Conservation (phyloP, 345 rosid species). For the Syzygium oleosum region DNA sequence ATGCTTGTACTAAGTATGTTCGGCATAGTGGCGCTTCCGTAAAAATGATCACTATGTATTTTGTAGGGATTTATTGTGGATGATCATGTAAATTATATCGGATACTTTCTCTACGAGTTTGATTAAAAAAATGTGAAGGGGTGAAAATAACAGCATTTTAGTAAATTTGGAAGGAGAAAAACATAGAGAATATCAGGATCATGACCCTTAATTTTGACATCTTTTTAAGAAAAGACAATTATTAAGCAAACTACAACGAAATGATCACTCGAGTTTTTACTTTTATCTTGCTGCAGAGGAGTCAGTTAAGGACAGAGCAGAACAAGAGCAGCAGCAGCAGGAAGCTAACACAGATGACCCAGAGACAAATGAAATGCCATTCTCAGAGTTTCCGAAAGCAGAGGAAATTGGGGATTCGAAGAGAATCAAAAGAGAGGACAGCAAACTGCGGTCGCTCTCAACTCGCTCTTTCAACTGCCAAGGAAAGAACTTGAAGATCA, state of each 20-base stretch:
- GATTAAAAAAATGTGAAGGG: neutral
- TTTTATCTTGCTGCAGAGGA: constrained; percentile 36
- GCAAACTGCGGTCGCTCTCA: constrained; percentile 34
- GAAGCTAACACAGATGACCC: constrained; percentile 31
- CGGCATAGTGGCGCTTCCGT: neutral
- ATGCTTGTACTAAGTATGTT: neutral
- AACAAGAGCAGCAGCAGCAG: constrained; percentile 39
- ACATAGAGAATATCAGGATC: neutral
- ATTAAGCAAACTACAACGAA: neutral
- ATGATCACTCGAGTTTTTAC: neutral
- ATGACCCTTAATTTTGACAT: neutral
- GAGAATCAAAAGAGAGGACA: constrained; percentile 36
- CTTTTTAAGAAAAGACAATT: neutral
- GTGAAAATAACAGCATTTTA: neutral
- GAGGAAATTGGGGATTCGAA: constrained; percentile 36
- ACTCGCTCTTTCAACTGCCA: constrained; percentile 51
- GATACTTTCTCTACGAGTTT: neutral
- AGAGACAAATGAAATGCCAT: constrained; percentile 23
- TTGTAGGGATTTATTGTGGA: neutral
- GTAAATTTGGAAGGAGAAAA: neutral
- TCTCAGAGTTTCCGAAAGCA: constrained; percentile 29
- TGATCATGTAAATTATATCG: neutral
- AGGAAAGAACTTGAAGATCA: constrained; percentile 74
- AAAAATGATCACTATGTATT: neutral
- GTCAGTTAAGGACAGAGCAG: constrained; percentile 47